Evolutionary conservation across 2,329 filamentous ascomycete species (phyloP).

Genomic region (Verticillium alfalfae): DNA sequence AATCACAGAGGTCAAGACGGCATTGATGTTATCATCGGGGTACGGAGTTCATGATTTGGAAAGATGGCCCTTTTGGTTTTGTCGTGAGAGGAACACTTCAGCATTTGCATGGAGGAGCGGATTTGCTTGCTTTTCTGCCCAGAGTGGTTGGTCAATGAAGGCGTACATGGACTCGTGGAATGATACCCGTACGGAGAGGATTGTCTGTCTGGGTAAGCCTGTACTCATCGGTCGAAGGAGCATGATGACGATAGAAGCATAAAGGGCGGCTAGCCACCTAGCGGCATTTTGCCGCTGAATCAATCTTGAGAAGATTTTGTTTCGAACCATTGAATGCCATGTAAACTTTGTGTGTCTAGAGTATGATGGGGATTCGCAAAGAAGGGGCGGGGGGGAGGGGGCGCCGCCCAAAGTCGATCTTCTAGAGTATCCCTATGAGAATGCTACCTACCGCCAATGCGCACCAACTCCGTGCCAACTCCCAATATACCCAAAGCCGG

Average conservation of each 20-base stretch:
- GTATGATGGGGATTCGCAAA: not conserved
- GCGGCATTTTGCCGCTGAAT: not conserved
- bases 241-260: not conserved
- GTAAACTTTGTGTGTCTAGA: not conserved
- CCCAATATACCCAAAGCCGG: not conserved
- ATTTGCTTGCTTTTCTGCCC: not conserved
- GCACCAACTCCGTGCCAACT: not conserved
- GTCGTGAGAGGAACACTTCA: not conserved
- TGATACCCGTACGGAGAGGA: not conserved
- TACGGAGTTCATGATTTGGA: not conserved
- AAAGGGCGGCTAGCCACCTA: not conserved
- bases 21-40: too few species aligned
- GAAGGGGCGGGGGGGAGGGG: not conserved
- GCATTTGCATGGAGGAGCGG: not conserved
- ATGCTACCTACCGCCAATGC: not conserved
- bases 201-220: not conserved
- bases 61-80: not conserved
- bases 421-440: not conserved
- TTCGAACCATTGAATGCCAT: too few species aligned
- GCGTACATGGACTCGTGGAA: conserved; percentile 4
- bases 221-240: not conserved
- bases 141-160: conserved; percentile 2
- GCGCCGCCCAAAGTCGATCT: not conserved
- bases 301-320: too few species aligned
- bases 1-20: too few species aligned